A percentile compares a stretch with the other conserved stretches of the same genome.
Conservation (phyloP, 139 green algal genomes). For the Micractinium sp. region DNA sequence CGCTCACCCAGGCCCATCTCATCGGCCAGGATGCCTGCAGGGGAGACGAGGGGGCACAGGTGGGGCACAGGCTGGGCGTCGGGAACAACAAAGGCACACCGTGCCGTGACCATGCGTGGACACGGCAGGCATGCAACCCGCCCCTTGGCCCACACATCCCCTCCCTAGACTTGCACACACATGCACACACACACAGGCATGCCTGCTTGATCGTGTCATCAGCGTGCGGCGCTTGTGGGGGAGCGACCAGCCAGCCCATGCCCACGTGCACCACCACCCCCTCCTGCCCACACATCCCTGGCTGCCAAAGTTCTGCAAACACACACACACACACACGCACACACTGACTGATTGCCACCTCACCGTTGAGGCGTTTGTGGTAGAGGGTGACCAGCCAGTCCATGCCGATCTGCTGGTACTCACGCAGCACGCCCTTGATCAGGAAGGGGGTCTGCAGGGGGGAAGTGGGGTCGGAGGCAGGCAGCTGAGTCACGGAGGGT, state of each 20-base stretch:
- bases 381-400: slow-evolving; percentile 98
- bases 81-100: too few species aligned
- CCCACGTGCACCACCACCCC: slow-evolving; percentile 73
- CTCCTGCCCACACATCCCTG: too few species aligned
- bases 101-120: too few species aligned
- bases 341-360: not conserved
- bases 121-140: too few species aligned
- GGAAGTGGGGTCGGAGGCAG: not conserved
- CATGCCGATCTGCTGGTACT: slow-evolving; percentile 98
- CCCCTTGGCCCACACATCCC: too few species aligned
- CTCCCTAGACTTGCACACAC: too few species aligned
- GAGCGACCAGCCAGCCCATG: slow-evolving; percentile 93
- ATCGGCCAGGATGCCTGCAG: slow-evolving; percentile 88
- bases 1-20: slow-evolving; percentile 75
- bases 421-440: slow-evolving; percentile 88
- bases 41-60: not conserved
- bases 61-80: not conserved
- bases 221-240: slow-evolving; percentile 64
- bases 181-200: slow-evolving; percentile 70
- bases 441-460: slow-evolving; percentile 84
- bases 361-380: slow-evolving; percentile 87
- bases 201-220: not conserved
- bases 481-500: too few species aligned
- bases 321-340: too few species aligned
- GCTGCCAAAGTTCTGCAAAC: too few species aligned